Percentiles rank a stretch among this genome's conserved stretches.
Evolutionary conservation across 2,329 filamentous ascomycete genomes (phyloP).

Genomic region (Colletotrichum cordylinicola): DNA sequence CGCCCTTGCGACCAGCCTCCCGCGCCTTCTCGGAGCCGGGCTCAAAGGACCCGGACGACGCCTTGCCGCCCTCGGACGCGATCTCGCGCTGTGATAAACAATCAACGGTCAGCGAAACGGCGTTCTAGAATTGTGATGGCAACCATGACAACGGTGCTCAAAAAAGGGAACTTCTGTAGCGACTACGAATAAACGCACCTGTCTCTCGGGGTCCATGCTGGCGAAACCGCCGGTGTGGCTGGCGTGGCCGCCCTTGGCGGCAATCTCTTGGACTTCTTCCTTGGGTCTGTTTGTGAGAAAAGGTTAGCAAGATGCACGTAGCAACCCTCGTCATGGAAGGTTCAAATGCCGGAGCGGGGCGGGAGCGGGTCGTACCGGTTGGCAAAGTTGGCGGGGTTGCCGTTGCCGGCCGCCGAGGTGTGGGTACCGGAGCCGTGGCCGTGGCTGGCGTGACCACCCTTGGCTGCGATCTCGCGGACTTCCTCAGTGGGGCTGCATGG

Average conservation of each 20-base stretch:
- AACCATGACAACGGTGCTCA: neutral
- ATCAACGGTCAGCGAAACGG: neutral
- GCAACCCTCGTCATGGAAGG: neutral
- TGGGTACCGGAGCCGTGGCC: constrained; percentile 24
- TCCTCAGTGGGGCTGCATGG: constrained; percentile 31
- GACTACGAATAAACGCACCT: constrained; percentile 36
- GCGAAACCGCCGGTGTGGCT: constrained; percentile 44
- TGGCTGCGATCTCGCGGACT: constrained; percentile 45
- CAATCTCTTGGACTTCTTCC: constrained; percentile 50
- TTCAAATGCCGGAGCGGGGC: neutral
- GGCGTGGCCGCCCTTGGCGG: constrained; percentile 44
- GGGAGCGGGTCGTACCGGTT: constrained; percentile 18
- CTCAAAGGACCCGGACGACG: constrained; percentile 60
- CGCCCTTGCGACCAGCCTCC: constrained; percentile 61
- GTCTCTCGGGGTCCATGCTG: constrained; percentile 46
- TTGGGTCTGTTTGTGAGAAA: constrained; percentile 32
- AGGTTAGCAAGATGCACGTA: neutral
- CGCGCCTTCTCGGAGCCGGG: constrained; percentile 55
- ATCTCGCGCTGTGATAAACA: constrained; percentile 50
- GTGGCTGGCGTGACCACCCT: constrained; percentile 43
- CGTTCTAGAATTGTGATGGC: rapidly evolving
- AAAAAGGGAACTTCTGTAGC: constrained; percentile 25
- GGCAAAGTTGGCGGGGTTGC: constrained; percentile 25
- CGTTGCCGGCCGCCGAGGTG: neutral
- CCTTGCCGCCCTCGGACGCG: constrained; percentile 59